phyloP scores from a whole-genome alignment of 2,329 filamentous ascomycete genomes.

The Metarhizium robertsii region DNA sequence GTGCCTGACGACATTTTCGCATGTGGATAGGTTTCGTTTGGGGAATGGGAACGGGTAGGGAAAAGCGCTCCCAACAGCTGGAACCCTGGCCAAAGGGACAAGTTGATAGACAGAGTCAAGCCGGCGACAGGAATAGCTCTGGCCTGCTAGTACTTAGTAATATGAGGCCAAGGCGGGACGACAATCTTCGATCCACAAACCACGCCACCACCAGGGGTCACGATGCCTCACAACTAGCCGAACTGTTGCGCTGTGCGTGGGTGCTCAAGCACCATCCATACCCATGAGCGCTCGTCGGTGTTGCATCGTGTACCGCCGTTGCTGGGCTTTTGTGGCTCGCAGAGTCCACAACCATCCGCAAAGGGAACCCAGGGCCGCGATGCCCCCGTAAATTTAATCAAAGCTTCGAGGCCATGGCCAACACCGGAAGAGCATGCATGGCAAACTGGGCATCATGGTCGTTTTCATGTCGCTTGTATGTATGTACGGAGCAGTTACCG shows the following conservation, averaged over 20 bases:
- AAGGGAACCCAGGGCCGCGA: conserved; percentile 1
- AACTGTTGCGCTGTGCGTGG: no score
- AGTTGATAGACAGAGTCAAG: no score
- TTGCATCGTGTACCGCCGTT: neutral
- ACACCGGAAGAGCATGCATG: neutral
- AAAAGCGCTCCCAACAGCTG: neutral
- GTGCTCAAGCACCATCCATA: no score
- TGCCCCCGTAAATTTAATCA: conserved; percentile 4
- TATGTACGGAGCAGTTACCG: no score
- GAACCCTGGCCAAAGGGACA: neutral
- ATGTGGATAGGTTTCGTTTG: neutral
- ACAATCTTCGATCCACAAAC: neutral
- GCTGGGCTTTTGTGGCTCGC: neutral
- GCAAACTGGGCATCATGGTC: neutral
- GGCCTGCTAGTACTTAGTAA: no score
- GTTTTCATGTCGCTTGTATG: neutral
- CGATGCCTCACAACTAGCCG: no score
- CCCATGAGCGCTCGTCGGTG: neutral
- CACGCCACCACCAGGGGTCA: neutral
- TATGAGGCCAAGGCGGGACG: neutral
- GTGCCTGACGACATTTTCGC: neutral
- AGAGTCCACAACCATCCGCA: conserved; percentile 1
- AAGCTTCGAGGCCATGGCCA: neutral
- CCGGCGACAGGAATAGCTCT: no score
- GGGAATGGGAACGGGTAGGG: conserved; percentile 5